Evolutionary conservation across 208 protist species (phyloP).

Genomic region (Crithidia expoeki): DNA sequence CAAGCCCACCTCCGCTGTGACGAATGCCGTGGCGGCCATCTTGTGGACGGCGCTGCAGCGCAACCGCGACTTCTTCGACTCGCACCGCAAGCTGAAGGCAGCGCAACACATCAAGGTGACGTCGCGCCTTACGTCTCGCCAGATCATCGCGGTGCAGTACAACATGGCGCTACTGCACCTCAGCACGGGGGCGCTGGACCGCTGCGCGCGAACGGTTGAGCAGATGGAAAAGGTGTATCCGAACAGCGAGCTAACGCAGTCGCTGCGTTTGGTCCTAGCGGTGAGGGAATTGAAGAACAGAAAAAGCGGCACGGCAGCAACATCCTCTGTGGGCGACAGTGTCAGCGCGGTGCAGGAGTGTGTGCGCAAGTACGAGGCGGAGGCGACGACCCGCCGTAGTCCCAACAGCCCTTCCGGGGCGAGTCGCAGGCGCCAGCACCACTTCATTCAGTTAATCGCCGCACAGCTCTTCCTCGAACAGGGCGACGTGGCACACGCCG

Average conservation of each 20-base stretch:
- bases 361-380: constrained; percentile 27
- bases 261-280: constrained; percentile 64
- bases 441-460: constrained; percentile 55
- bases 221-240: constrained; percentile 65
- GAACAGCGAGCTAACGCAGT: constrained; percentile 66
- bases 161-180: constrained; percentile 87
- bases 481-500: constrained; percentile 61
- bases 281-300: constrained; percentile 71
- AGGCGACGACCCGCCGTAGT: constrained; percentile 14
- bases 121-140: constrained; percentile 61
- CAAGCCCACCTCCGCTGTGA: constrained; percentile 66
- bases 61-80: constrained; percentile 71
- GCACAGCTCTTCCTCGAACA: constrained; percentile 83
- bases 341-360: constrained; percentile 31
- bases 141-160: constrained; percentile 79
- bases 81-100: constrained; percentile 63
- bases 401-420: constrained; percentile 15
- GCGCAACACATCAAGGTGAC: constrained; percentile 66
- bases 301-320: no score
- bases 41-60: constrained; percentile 73
- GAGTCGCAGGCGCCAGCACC: constrained; percentile 4
- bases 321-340: constrained; percentile 13
- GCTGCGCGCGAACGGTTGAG: constrained; percentile 67
- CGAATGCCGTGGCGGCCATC: constrained; percentile 68
- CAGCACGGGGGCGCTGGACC: constrained; percentile 51